Base-by-base conservation (phyloP, 2,329 filamentous ascomycete genomes). In the Penicillium psychrosexuale region DNA sequence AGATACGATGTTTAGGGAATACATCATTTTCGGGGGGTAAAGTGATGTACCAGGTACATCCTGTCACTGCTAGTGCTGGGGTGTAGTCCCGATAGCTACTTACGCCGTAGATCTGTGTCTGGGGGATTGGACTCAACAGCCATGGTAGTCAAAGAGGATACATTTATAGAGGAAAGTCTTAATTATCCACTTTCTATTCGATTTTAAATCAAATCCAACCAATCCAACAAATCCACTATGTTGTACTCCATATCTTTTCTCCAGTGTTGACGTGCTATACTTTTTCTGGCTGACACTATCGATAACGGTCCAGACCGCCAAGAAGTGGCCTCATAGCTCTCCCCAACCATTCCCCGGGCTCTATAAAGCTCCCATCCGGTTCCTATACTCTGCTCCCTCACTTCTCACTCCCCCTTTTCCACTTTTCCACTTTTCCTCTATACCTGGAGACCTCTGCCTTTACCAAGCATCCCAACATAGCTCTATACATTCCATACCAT, bases 311-410 rank as follows among this genome's bases (percentile, higher is more conserved):
- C 57, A 63, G 54, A 58, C 58, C 60, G 57, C 61, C 59, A 62
- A 64, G 62, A 48, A 52, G 54, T 58, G 53, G 60, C 24, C 60
- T 56, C 60, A 61, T 61, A 61, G 56, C 62, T 61, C 54, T 61
- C 64, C 64, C 64, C 65, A 67, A 67, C 65, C 48, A 58, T 63
- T 66, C 50, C 40, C 44, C 22, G 22, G 40, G 50, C 43, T 55
- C 52, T 57, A 47, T 52, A 59, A 57, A 58, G 53, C 58, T 56
- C 54, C 60, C 47, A 33, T 53, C 50, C 43, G 47, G 55, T 36
- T 55, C 38, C 12, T 7, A 24, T 50, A 19, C 53, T 44, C 8
- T 45, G 33, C 13, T 33, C 8, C 17, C 28, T 30, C n/a, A 5
- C 28, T 34, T n/a, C 19, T 45, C 12, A 19, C 42, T 7, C 22